Base-by-base conservation (phyloP, 1,284 basidiomycete species). In the Fomes fomentarius region DNA sequence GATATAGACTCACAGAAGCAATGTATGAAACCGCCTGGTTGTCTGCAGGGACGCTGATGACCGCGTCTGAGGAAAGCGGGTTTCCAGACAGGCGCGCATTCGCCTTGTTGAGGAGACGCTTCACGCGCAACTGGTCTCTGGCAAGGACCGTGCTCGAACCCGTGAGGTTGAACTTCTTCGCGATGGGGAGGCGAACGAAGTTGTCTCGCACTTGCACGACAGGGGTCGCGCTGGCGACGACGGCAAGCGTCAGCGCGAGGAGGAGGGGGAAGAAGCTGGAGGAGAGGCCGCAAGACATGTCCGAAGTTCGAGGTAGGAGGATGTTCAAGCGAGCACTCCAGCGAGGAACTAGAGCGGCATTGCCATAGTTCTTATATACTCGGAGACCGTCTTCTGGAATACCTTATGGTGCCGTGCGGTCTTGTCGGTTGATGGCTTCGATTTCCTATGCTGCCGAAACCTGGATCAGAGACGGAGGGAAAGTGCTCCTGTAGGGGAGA, bases 1-100 rank as follows among this genome's bases (percentile, higher is more conserved):
- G 44, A 2, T 10, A 11, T 22, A 22, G 21, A 59, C 67, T 37
- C 41, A 68, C 71, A 41, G 47, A 59, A 4, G 66, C 69, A 19
- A 65, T 56, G 61, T 75, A 76, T 47, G 61, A 50, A 9, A 69
- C 64, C 22, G 60, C 65, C 43, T 63, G 56, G 61, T 84, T 82
- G 47, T 74, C 75, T 24, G 78, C 77, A 7, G 68, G 42, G 14
- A 72, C 54, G 54, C 67, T 72, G 65, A 43, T 48, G 30, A 59
- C 47, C n/a, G 49, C 51, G 34, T 57, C 56, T 3, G 41, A n/a
- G 37, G 43, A 50, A 30, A 62, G 52, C 42, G 51, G 37, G 1
- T 40, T 25, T 30, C 59, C 56, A 3, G 49, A 14, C 31, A 59
- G 38, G 48, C 56, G 59, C 17, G 58, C 59, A 30, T 56, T 56